These are phyloP conservation scores for Calonectria pseudoturangicola DNA, from an alignment of 2,329 filamentous ascomycete species.

Conservation along the genomic window DNA sequence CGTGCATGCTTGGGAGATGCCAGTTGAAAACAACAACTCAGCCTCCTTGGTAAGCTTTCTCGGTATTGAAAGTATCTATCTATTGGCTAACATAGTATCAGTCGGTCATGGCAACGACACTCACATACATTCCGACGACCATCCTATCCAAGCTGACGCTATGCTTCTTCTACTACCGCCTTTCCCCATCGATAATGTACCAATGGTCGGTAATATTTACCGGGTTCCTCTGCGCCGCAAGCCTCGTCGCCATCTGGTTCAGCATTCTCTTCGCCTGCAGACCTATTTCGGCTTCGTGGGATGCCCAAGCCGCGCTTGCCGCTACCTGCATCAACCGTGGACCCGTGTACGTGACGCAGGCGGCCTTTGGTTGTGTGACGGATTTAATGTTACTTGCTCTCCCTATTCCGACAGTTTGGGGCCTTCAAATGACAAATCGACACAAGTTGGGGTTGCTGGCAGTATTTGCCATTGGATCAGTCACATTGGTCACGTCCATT, in stretches of 20 bases:
- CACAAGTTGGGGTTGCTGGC: constrained; percentile 66
- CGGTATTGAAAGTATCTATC: too few relatives aligned
- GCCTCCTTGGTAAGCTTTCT: constrained; percentile 4
- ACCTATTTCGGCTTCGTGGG: constrained; percentile 47
- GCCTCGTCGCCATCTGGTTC: constrained; percentile 54
- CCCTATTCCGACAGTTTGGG: constrained; percentile 65
- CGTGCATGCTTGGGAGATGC: constrained; percentile 48
- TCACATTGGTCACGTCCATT: constrained; percentile 57
- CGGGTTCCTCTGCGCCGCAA: constrained; percentile 56
- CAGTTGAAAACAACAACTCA: constrained; percentile 34
- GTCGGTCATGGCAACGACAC: constrained; percentile 11
- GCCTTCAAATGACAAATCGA: constrained; percentile 63
- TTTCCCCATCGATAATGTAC: constrained; percentile 37
- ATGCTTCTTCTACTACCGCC: constrained; percentile 42
- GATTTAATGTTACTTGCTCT: constrained; percentile 67
- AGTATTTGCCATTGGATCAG: constrained; percentile 65
- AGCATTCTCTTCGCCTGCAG: constrained; percentile 53
- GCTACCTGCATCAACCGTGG: constrained; percentile 65
- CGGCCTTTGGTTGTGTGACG: constrained; percentile 66
- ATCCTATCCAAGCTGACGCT: constrained; percentile 30
- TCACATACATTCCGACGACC: constrained; percentile 10
- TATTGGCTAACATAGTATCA: constrained; percentile 16
- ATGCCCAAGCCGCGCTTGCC: constrained; percentile 42
- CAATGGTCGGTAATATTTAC: constrained; percentile 46
- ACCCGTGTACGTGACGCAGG: constrained; percentile 67